Evolutionary conservation across 768 basidiomycete species (phyloP).

Genomic region (Lentinula lateritia): DNA sequence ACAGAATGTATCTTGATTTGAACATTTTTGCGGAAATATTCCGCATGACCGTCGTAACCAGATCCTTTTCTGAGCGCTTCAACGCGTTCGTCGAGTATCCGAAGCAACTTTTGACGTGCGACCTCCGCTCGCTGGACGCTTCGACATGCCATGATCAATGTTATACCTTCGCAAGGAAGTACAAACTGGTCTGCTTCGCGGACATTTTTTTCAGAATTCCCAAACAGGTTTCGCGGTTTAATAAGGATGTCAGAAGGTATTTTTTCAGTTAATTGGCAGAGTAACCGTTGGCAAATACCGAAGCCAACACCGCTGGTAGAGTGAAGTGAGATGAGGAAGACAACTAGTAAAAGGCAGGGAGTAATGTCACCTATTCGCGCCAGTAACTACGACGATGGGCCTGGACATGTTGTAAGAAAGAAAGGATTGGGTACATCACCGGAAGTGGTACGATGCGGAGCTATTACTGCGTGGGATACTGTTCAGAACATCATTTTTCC

Average conservation of each 20-base stretch:
- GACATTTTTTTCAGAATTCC: slow-evolving; percentile 9
- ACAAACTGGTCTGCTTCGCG: slow-evolving; percentile 12
- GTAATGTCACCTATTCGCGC: slow-evolving; percentile 57
- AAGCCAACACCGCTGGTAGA: slow-evolving; percentile 70
- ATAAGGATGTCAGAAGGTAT: slow-evolving; percentile 21
- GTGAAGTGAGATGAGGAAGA: neutral
- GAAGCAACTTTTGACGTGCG: slow-evolving; percentile 51
- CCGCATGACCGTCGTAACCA: slow-evolving; percentile 47
- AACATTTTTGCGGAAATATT: slow-evolving; percentile 52
- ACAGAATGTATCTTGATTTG: slow-evolving; percentile 55
- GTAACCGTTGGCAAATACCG: slow-evolving; percentile 75
- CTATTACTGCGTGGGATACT: too few species aligned
- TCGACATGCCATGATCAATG: slow-evolving; percentile 78
- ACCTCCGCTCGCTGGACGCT: slow-evolving; percentile 55
- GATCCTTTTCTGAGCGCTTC: slow-evolving; percentile 24
- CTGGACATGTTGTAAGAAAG: slow-evolving; percentile 20
- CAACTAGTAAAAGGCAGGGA: neutral
- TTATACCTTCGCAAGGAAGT: slow-evolving; percentile 47
- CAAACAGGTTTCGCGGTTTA: neutral
- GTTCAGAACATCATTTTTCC: too few species aligned
- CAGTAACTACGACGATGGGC: slow-evolving; percentile 62
- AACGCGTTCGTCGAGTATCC: slow-evolving; percentile 51
- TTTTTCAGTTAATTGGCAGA: slow-evolving; percentile 56
- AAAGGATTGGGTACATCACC: neutral
- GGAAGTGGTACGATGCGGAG: neutral